Base-by-base conservation (phyloP, 495 filamentous ascomycete species). In the Poronia punctata region DNA sequence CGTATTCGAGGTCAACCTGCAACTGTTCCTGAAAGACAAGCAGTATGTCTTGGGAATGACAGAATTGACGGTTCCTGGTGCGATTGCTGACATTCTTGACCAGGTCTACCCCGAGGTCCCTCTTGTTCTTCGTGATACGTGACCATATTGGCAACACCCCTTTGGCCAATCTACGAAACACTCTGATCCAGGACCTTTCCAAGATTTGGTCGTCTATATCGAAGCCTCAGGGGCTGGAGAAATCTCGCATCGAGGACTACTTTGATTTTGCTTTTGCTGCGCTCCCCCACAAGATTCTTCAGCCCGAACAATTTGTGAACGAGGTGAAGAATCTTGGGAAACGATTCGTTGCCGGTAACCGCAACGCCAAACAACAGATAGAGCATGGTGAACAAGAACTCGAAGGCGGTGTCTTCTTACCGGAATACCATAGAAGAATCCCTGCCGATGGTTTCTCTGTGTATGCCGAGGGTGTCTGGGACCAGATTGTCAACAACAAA, bases 191-290 rank as follows among this genome's bases (percentile, higher is more conserved):
- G 64, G 92, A 98, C 57, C 70, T 98, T 45, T 80, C 82, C 6
- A 80, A 86, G 45, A 87, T 98, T 35, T 98, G 92, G 92, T 74
- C 84, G 3, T 80, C 86, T 12, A 79, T 97, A 47, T 86, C 87
- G 23, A 98, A 98, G 55, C 92, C 92, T 2, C 56, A 76, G 18
- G 93, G 92, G 0, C 68, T 95, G 26, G 92, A 98, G 52, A 82
- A 81, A 41, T 89, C 89, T 0, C 78, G 76, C 35, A 95, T 96
- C 38, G 84, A 87, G 39, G 90, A 98, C 49, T 97, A 97, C 63
- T 98, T 98, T 54, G 92, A 98, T 64, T 96, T 97, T 61, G 87
- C 89, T 48, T 98, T 98, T 54, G 85, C 87, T 35, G 86, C 92
- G 6, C 74, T 98, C 15, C 93, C 92, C 14, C 92, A 98, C 65